Base-by-base conservation (phyloP, 2,329 filamentous ascomycete species). In the Arthrobotrys pseudoclavata region DNA sequence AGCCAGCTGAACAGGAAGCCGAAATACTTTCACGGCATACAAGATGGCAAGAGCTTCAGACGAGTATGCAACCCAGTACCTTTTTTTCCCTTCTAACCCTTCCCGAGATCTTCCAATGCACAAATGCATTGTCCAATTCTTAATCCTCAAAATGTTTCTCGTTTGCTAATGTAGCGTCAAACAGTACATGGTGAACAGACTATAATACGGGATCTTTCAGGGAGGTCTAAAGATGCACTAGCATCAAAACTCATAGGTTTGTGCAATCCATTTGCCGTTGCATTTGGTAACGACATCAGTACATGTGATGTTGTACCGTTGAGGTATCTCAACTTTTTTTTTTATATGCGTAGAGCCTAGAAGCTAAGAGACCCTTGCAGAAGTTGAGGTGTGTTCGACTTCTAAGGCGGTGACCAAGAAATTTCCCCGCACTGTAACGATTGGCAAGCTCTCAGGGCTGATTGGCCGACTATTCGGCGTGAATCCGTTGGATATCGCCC, bases 21-120 rank as follows among this genome's bases (percentile, higher is more conserved):
- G 84, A 85, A 0, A 87, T 97, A 0, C 83, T 92, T 2, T 84
- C 83, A 0, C 84, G 85, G 2, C 94, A 98, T 83, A 90, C 89
- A 6, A 87, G 93, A 3, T 98, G 92, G 83, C 81, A 83, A 0
- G 90, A 90, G 77, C 86, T 99, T 31, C 97, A 94, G 81, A 87
- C 88, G 6, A 85, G 90, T 37, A 89, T 91, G n/a, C 94, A 93
- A 72, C 86, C 48, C 34, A 31, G 42, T 50, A 45, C 37, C 42
- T 62, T 22, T 48, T 34, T 22, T 18, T 15, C 37, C n/a, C 40
- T 34, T 13, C 6, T 7, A n/a, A n/a, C 42, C n/a, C n/a, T 45
- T 20, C 31, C 22, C 52, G 52, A 29, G 53, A 47, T 26, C 31
- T 12, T 40, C 61, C 29, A 26, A 60, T 67, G 61, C 69, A 67